phyloP scores from a whole-genome alignment of 768 basidiomycete species.

The Lentinula edodes region DNA sequence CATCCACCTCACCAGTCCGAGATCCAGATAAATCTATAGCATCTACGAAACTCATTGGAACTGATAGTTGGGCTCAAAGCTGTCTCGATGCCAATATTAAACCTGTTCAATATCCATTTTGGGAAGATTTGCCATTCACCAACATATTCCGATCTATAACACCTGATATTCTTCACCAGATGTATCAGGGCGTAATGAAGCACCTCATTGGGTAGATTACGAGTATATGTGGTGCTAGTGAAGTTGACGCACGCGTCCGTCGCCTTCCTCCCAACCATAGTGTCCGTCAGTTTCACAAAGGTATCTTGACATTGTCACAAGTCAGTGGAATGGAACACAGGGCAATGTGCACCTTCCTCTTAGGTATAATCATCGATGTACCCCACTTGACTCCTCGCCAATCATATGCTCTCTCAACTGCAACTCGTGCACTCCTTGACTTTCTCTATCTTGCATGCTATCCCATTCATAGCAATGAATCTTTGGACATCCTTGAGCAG shows the following conservation, averaged over 20 bases:
- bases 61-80: not conserved
- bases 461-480: no score
- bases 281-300: slow-evolving; percentile 21
- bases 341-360: slow-evolving; percentile 18
- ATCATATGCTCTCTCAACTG: slow-evolving; percentile 8
- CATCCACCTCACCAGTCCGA: not conserved
- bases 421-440: slow-evolving; percentile 16
- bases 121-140: slow-evolving; percentile 16
- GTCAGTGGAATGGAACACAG: slow-evolving; percentile 21
- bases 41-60: not conserved
- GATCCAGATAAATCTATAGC: not conserved
- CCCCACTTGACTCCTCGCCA: slow-evolving; percentile 3
- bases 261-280: slow-evolving; percentile 24
- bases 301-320: slow-evolving; percentile 19
- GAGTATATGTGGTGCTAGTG: slow-evolving; percentile 11
- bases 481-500: slow-evolving; percentile 23
- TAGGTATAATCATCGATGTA: slow-evolving; percentile 17
- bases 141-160: slow-evolving; percentile 18
- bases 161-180: slow-evolving; percentile 21
- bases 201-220: slow-evolving; percentile 21
- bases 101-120: slow-evolving; percentile 19
- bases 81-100: slow-evolving; percentile 12
- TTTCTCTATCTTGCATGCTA: no score
- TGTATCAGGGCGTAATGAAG: slow-evolving; percentile 21
- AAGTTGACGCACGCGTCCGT: slow-evolving; percentile 22